Conservation (phyloP, 176 grass and related monocot species). For the Canna indica region DNA sequence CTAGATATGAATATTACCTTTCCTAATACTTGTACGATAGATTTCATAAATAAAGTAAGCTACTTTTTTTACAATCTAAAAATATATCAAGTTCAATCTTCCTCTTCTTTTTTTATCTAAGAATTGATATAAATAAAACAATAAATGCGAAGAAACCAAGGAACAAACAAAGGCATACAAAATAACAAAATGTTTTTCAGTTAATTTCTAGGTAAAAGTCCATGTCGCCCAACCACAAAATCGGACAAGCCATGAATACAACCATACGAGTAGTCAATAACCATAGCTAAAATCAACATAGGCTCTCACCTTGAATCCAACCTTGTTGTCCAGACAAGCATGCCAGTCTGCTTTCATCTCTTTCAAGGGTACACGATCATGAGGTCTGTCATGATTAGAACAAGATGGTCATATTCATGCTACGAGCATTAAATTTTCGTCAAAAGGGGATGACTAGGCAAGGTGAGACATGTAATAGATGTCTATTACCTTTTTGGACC, state of each 20-base stretch:
- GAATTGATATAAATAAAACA: not conserved
- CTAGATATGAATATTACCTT: not conserved
- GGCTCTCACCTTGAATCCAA: conserved; percentile 65
- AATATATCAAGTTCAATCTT: not conserved
- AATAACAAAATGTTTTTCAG: no score
- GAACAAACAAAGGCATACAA: not conserved
- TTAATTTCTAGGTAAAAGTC: not conserved
- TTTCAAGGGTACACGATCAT: conserved; percentile 80
- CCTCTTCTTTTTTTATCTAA: no score
- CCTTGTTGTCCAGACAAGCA: conserved; percentile 60
- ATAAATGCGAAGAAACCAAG: not conserved
- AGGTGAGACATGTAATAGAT: conserved; percentile 1
- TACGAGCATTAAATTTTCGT: not conserved
- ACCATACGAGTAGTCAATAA: not conserved
- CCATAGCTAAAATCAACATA: not conserved
- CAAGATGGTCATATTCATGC: not conserved
- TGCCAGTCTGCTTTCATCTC: conserved; percentile 95
- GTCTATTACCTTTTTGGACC: conserved; percentile 68
- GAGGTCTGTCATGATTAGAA: conserved; percentile 47
- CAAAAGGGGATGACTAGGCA: not conserved
- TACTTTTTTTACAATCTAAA: not conserved
- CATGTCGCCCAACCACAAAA: not conserved
- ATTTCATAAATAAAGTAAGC: not conserved
- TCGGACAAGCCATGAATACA: not conserved
- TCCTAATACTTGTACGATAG: not conserved